These are phyloP conservation scores for Filobasidium uniguttulatum DNA, from an alignment of 1,284 basidiomycete genomes.

Conservation along the genomic window DNA sequence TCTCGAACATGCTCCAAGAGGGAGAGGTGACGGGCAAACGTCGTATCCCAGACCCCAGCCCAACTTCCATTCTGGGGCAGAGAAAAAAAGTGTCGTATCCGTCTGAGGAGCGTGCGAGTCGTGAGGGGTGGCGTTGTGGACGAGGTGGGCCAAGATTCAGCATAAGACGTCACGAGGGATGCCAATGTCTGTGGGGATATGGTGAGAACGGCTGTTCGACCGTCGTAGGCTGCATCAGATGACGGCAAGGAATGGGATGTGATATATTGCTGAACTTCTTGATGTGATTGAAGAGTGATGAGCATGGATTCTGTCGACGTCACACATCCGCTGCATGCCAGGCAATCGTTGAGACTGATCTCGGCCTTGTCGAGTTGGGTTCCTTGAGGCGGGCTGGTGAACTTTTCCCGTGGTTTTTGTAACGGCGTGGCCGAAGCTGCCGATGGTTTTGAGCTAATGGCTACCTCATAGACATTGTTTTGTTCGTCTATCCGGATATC, in stretches of 20 bases:
- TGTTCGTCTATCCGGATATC: conserved; percentile 68
- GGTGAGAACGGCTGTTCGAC: conserved; percentile 61
- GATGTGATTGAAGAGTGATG: conserved; percentile 92
- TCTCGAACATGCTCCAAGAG: conserved; percentile 70
- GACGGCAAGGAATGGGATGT: conserved; percentile 41
- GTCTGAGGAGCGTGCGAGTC: conserved; percentile 43
- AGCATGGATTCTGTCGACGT: conserved; percentile 95
- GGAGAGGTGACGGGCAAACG: conserved; percentile 79
- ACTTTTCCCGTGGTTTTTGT: neutral
- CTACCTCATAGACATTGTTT: conserved; percentile 37
- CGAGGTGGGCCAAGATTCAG: conserved; percentile 32
- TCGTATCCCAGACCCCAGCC: conserved; percentile 85
- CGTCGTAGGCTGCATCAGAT: conserved; percentile 12
- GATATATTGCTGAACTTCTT: conserved; percentile 71
- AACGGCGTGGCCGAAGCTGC: conserved; percentile 4
- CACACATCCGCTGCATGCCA: conserved; percentile 74
- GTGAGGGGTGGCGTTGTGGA: neutral
- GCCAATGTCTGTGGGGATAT: conserved; percentile 87
- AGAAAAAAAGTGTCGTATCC: conserved; percentile 52
- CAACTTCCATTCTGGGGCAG: conserved; percentile 24
- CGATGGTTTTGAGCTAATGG: conserved; percentile 13
- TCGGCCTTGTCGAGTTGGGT: conserved; percentile 64
- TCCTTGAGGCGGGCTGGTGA: neutral
- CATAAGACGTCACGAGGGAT: conserved; percentile 63
- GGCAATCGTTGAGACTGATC: conserved; percentile 88